Percentiles rank a stretch among this genome's conserved stretches.
These are phyloP conservation scores for Cutaneotrichosporon sp. DNA, from an alignment of 1,284 basidiomycete genomes.

Conservation along the genomic window DNA sequence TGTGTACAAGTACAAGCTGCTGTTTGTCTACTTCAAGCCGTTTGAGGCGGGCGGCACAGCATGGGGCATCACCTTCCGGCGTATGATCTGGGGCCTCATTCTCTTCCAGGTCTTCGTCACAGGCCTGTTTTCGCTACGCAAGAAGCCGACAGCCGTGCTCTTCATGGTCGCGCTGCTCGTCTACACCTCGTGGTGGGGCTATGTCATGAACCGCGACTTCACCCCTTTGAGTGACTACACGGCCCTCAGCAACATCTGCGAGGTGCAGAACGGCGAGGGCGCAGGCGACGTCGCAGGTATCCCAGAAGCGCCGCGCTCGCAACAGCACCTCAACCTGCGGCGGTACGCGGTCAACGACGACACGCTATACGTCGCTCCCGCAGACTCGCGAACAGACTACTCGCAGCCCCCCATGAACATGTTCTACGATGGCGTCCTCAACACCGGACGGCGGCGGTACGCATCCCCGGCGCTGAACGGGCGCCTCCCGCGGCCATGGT, in stretches of 20 bases:
- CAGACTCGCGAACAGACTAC: constrained; percentile 86
- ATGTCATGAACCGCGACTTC: constrained; percentile 68
- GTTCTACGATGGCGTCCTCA: constrained; percentile 85
- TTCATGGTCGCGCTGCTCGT: constrained; percentile 75
- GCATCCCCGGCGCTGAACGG: constrained; percentile 88
- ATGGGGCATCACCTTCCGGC: constrained; percentile 86
- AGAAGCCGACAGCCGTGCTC: constrained; percentile 53
- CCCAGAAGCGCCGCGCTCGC: constrained; percentile 70
- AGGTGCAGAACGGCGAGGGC: constrained; percentile 80
- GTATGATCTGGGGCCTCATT: constrained; percentile 81
- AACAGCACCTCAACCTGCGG: constrained; percentile 78
- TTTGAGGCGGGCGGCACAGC: constrained; percentile 55
- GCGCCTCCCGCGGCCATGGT: constrained; percentile 83
- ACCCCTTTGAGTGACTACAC: constrained; percentile 77
- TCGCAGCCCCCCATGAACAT: constrained; percentile 93
- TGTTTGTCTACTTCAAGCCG: constrained; percentile 63
- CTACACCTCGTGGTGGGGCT: constrained; percentile 76
- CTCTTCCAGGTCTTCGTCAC: constrained; percentile 89
- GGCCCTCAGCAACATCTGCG: constrained; percentile 73
- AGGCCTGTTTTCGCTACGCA: constrained; percentile 80
- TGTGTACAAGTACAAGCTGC: constrained; percentile 95
- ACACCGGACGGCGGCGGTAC: constrained; percentile 68
- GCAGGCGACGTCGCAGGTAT: constrained; percentile 71
- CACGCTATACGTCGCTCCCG: constrained; percentile 87
- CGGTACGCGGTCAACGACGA: constrained; percentile 91